Evolutionary conservation across 2,329 filamentous ascomycete species (phyloP).

Genomic region (Aspergillus phoenicis): DNA sequence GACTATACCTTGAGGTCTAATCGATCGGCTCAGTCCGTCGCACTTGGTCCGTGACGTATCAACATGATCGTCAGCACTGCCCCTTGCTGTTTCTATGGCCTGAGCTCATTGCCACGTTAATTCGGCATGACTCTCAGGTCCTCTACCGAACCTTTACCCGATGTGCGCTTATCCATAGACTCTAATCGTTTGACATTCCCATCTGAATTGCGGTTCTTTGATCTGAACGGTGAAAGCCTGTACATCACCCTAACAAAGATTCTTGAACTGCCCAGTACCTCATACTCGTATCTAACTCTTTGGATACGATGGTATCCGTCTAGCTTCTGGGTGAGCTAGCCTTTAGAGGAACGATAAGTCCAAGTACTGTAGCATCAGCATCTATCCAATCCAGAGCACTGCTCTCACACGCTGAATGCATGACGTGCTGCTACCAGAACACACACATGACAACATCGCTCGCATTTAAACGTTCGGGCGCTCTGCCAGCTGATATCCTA

Average conservation of each 20-base stretch:
- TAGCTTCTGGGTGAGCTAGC: too few species aligned
- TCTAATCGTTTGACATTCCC: not conserved
- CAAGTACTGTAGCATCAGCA: not conserved
- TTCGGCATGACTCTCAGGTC: not conserved
- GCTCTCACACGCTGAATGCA: not conserved
- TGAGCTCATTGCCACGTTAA: not conserved
- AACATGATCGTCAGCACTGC: not conserved
- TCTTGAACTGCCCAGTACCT: too few species aligned
- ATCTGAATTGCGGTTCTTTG: too few species aligned
- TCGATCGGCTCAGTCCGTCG: not conserved
- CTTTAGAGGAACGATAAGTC: too few species aligned
- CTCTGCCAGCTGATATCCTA: not conserved
- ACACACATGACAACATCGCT: not conserved
- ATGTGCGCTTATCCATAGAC: not conserved
- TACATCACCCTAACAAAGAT: too few species aligned
- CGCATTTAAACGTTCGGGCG: not conserved
- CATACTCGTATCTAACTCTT: too few species aligned
- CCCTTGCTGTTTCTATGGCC: not conserved
- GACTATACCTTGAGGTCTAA: not conserved
- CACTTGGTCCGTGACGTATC: constrained; percentile 5
- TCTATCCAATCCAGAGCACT: not conserved
- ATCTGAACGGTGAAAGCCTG: too few species aligned
- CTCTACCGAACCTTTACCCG: not conserved
- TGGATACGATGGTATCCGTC: too few species aligned
- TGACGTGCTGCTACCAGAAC: not conserved